A percentile compares a stretch with the other conserved stretches of the same genome.
Conservation (phyloP, 2,329 filamentous ascomycete genomes). For the Dothistroma septosporum region DNA sequence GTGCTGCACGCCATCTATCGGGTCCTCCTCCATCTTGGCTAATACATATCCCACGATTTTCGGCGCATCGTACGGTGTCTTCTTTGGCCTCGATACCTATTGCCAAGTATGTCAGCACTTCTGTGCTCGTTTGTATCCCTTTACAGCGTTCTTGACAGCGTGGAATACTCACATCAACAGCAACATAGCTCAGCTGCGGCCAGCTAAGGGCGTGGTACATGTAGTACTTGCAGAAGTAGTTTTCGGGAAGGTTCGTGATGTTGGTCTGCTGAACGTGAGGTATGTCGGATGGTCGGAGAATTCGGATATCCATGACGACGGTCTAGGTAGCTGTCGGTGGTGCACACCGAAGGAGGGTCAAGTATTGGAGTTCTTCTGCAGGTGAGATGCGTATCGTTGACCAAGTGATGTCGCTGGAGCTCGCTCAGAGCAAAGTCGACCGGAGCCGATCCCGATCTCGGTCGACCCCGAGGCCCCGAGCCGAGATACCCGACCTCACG, state of each 20-base stretch:
- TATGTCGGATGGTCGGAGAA: conserved; percentile 77
- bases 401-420: background rate
- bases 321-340: background rate
- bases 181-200: conserved; percentile 95
- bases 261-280: conserved; percentile 96
- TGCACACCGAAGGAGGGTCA: background rate
- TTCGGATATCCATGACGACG: conserved; percentile 75
- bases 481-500: no score
- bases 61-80: conserved; percentile 79
- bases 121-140: background rate
- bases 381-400: no score
- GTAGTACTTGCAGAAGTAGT: conserved; percentile 99
- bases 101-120: background rate
- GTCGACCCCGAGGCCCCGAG: no score
- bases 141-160: background rate
- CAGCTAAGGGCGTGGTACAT: conserved; percentile 97
- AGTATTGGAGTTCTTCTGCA: background rate
- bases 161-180: conserved; percentile 63
- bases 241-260: conserved; percentile 97
- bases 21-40: conserved; percentile 99
- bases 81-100: conserved; percentile 67
- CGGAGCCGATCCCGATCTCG: no score
- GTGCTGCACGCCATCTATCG: conserved; percentile 81
- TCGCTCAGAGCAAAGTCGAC: no score
- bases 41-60: conserved; percentile 99